Evolutionary conservation across 768 basidiomycete species (phyloP).

Genomic region (Xanthoconium stramineum): DNA sequence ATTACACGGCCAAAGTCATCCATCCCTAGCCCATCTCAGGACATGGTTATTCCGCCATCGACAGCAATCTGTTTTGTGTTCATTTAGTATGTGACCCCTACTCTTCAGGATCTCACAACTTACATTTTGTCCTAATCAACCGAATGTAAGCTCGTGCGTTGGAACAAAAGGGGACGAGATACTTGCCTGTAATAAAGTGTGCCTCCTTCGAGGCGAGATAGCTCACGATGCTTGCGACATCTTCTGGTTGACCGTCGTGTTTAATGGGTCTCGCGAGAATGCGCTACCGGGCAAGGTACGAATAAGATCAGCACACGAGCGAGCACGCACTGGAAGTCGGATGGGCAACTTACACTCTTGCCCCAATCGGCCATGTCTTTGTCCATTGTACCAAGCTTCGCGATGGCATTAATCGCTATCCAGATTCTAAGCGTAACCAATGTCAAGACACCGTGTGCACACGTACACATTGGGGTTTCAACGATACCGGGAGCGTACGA

Average conservation of each 20-base stretch:
- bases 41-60: too few species aligned
- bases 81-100: too few species aligned
- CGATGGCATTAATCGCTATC: background rate
- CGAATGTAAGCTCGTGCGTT: background rate
- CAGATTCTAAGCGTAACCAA: background rate
- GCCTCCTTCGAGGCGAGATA: slow-evolving; percentile 37
- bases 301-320: background rate
- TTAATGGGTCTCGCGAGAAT: slow-evolving; percentile 1
- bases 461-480: slow-evolving; percentile 31
- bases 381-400: background rate
- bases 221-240: slow-evolving; percentile 35
- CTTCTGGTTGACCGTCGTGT: slow-evolving; percentile 28
- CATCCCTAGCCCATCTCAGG: too few species aligned
- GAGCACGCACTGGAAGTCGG: background rate
- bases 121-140: background rate
- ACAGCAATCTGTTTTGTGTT: too few species aligned
- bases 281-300: background rate
- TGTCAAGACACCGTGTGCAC: background rate
- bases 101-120: too few species aligned
- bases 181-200: slow-evolving; percentile 35
- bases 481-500: slow-evolving; percentile 38
- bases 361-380: background rate
- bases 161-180: background rate
- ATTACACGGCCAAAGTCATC: too few species aligned
- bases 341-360: slow-evolving; percentile 1